phyloP scores from a whole-genome alignment of 2,329 filamentous ascomycete genomes.

The Aspergillus aculeatus region DNA sequence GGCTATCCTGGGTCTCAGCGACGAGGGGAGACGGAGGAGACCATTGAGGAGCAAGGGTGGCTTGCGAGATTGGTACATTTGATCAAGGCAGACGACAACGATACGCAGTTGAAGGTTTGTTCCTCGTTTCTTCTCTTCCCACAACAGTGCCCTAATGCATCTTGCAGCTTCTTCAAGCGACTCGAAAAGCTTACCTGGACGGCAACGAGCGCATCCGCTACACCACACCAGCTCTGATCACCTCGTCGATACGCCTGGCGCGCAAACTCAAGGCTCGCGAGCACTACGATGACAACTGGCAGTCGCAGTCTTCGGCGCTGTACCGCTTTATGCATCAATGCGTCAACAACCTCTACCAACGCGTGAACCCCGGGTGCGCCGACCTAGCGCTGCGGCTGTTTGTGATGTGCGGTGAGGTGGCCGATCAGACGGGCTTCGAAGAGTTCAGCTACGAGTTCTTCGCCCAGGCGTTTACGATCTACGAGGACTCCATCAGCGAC shows the following conservation, averaged over 20 bases:
- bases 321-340: conserved; percentile 95
- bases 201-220: conserved; percentile 95
- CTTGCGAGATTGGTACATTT: conserved; percentile 89
- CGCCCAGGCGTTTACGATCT: conserved; percentile 95
- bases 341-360: conserved; percentile 81
- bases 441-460: conserved; percentile 98
- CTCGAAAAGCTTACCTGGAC: conserved; percentile 80
- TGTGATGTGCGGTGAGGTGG: conserved; percentile 86
- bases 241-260: conserved; percentile 83
- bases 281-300: conserved; percentile 77
- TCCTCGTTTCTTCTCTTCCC: neutral
- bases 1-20: conserved; percentile 79
- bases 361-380: conserved; percentile 76
- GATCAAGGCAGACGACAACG: conserved; percentile 78
- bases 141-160: conserved; percentile 20
- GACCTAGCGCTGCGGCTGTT: conserved; percentile 89
- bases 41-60: conserved; percentile 97
- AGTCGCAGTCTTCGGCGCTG: conserved; percentile 71
- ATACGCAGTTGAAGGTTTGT: conserved; percentile 78
- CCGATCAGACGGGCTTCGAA: conserved; percentile 86
- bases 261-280: conserved; percentile 86
- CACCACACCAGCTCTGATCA: conserved; percentile 89
- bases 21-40: conserved; percentile 90
- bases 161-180: conserved; percentile 72
- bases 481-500: conserved; percentile 94